phyloP scores from a whole-genome alignment of 2,329 filamentous ascomycete species.

The Thermothelomyces thermophilus region DNA sequence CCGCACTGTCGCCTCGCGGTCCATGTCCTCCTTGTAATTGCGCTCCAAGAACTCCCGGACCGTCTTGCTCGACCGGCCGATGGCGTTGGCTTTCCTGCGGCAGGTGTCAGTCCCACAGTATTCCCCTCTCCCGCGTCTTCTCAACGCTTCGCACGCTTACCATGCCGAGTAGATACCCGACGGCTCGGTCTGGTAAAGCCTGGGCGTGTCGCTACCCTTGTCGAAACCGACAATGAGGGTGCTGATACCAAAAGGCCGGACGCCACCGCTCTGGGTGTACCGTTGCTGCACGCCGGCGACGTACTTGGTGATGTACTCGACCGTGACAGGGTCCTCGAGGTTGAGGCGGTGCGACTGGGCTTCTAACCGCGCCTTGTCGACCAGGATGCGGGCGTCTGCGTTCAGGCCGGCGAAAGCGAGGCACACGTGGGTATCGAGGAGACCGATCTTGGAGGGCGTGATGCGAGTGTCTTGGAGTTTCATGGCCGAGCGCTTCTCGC shows the following conservation, averaged over 20 bases:
- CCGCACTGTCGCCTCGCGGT: conserved; percentile 91
- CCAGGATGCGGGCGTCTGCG: conserved; percentile 92
- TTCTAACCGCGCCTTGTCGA: conserved; percentile 96
- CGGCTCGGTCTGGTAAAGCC: conserved; percentile 97
- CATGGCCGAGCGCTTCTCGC: conserved; percentile 98
- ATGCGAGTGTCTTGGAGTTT: conserved; percentile 99
- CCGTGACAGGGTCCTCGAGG: conserved; percentile 92
- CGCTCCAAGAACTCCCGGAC: conserved; percentile 97
- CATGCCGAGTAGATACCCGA: conserved; percentile 98
- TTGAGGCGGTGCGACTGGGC: conserved; percentile 96
- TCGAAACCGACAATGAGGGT: conserved; percentile 98
- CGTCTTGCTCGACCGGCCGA: conserved; percentile 96
- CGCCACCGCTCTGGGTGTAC: conserved; percentile 98
- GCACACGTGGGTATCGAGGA: conserved; percentile 92
- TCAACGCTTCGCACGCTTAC: too few relatives aligned
- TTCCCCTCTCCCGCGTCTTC: background rate
- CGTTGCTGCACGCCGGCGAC: conserved; percentile 96
- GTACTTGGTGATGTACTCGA: conserved; percentile 99
- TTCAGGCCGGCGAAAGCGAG: conserved; percentile 96
- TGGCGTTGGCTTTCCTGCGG: conserved; percentile 94
- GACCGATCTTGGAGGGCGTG: conserved; percentile 95
- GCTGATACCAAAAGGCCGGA: conserved; percentile 97
- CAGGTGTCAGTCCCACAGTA: background rate
- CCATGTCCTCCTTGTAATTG: conserved; percentile 98
- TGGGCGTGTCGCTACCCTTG: conserved; percentile 78